Evolutionary conservation across 805 yeast species (phyloP).

Genomic region (Schwanniomyces vanrijiae): DNA sequence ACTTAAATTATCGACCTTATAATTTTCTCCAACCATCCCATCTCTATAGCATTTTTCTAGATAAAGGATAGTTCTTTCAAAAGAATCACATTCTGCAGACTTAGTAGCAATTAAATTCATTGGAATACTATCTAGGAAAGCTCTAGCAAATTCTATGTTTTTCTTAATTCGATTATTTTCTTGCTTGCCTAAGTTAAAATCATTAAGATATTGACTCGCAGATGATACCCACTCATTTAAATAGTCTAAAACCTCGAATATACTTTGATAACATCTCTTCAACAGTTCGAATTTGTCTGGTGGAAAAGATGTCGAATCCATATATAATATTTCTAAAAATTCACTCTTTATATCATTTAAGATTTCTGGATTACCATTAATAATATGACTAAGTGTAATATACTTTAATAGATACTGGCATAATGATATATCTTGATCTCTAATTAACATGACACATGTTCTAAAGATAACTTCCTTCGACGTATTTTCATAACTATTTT

Average conservation of each 20-base stretch:
- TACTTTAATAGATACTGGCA: slow-evolving; percentile 77
- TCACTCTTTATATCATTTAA: slow-evolving; percentile 55
- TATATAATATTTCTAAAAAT: slow-evolving; percentile 55
- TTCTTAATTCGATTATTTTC: slow-evolving; percentile 24
- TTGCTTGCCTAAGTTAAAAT: slow-evolving; percentile 15
- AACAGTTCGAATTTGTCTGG: slow-evolving; percentile 58
- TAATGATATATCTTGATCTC: slow-evolving; percentile 68
- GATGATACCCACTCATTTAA: slow-evolving; percentile 72
- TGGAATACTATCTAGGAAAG: slow-evolving; percentile 58
- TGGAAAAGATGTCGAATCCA: slow-evolving; percentile 42
- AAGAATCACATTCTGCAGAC: slow-evolving; percentile 80
- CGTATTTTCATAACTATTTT: slow-evolving; percentile 7
- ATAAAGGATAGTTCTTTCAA: slow-evolving; percentile 83
- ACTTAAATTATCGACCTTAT: slow-evolving; percentile 32
- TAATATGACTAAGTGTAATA: slow-evolving; percentile 62
- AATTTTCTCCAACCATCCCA: slow-evolving; percentile 21
- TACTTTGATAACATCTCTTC: slow-evolving; percentile 65
- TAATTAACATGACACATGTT: slow-evolving; percentile 62
- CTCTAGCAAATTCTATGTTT: slow-evolving; percentile 34
- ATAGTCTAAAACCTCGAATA: slow-evolving; percentile 80
- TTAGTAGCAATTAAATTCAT: slow-evolving; percentile 70
- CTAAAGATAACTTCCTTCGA: slow-evolving; percentile 46
- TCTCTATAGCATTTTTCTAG: slow-evolving; percentile 71
- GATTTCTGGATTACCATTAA: slow-evolving; percentile 41
- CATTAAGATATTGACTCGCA: slow-evolving; percentile 32